A percentile compares a stretch with the other conserved stretches of the same genome.
phyloP scores from a whole-genome alignment of 305 asterid species.

The Ilex paraguariensis region DNA sequence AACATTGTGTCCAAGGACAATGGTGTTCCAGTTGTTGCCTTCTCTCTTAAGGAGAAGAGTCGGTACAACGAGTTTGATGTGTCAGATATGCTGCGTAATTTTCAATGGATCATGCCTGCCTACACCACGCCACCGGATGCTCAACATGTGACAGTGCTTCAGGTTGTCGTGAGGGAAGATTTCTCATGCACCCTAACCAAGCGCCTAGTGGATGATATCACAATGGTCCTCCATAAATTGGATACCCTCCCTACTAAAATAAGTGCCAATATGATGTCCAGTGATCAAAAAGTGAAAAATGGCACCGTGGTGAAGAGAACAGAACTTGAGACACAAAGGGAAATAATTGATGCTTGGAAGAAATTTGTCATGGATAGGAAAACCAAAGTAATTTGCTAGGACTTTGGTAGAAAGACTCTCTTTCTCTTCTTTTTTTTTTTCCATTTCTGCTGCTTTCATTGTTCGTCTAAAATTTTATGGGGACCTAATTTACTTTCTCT shows the following conservation, averaged over 20 bases:
- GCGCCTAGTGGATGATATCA: slow-evolving; percentile 36
- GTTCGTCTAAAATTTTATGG: too few relatives aligned
- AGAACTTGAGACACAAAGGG: slow-evolving; percentile 37
- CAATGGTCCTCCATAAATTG: slow-evolving; percentile 37
- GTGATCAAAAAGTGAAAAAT: slow-evolving; percentile 2
- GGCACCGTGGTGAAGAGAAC: slow-evolving; percentile 25
- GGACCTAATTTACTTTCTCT: too few relatives aligned
- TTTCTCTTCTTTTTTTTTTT: too few relatives aligned
- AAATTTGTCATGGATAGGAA: slow-evolving; percentile 37
- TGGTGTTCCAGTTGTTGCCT: slow-evolving; percentile 52
- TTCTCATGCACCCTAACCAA: slow-evolving; percentile 45
- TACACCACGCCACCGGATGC: slow-evolving; percentile 48
- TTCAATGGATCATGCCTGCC: slow-evolving; percentile 57
- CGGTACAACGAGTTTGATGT: slow-evolving; percentile 46
- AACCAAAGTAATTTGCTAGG: not conserved
- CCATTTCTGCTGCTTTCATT: too few relatives aligned
- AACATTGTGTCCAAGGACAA: too few relatives aligned
- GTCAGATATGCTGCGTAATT: slow-evolving; percentile 40
- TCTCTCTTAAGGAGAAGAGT: slow-evolving; percentile 40
- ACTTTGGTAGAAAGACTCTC: too few relatives aligned
- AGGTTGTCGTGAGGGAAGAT: slow-evolving; percentile 49
- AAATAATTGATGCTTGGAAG: slow-evolving; percentile 41
- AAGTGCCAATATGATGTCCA: slow-evolving; percentile 17
- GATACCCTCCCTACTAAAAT: slow-evolving; percentile 29
- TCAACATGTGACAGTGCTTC: slow-evolving; percentile 36